These are phyloP conservation scores for Coemansia sp. DNA, from an alignment of 192 early-diverging fungal species.

Conservation along the genomic window DNA sequence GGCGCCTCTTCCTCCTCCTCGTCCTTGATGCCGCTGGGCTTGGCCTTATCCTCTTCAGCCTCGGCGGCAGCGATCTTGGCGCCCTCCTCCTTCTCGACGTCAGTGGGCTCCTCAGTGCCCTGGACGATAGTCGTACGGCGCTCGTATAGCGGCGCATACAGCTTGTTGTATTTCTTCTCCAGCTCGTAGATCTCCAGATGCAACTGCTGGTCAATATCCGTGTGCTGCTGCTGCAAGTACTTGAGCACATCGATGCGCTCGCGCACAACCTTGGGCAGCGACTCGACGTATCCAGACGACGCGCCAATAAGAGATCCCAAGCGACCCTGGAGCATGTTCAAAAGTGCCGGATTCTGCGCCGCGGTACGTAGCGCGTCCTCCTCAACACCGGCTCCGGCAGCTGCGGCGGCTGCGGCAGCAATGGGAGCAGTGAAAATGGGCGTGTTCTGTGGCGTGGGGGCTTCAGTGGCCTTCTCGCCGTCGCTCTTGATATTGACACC, in stretches of 20 bases:
- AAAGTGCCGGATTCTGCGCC: slow-evolving; percentile 62
- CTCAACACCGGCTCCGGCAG: slow-evolving; percentile 39
- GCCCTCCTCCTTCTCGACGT: slow-evolving; percentile 72
- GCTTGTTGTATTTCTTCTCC: slow-evolving; percentile 92
- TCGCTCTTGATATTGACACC: slow-evolving; percentile 64
- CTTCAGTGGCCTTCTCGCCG: slow-evolving; percentile 54
- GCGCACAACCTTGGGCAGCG: slow-evolving; percentile 76
- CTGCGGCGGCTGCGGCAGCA: slow-evolving; percentile 34
- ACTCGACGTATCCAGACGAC: slow-evolving; percentile 70
- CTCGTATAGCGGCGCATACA: slow-evolving; percentile 89
- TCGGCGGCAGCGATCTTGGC: slow-evolving; percentile 65
- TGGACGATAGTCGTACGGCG: slow-evolving; percentile 79
- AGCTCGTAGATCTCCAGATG: slow-evolving; percentile 90
- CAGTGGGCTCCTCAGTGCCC: slow-evolving; percentile 89
- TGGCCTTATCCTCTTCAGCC: slow-evolving; percentile 58
- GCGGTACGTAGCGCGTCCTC: slow-evolving; percentile 24
- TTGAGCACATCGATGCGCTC: slow-evolving; percentile 85
- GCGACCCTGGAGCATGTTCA: slow-evolving; percentile 75
- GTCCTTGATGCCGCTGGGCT: slow-evolving; percentile 42
- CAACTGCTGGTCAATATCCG: slow-evolving; percentile 83
- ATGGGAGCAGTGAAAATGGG: slow-evolving; percentile 61
- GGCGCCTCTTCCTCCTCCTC: slow-evolving; percentile 48
- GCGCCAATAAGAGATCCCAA: slow-evolving; percentile 80
- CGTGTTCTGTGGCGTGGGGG: slow-evolving; percentile 65
- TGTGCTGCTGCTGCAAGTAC: slow-evolving; percentile 86